These are phyloP conservation scores for Rosa chinensis DNA, from an alignment of 306 rosid species.

Conservation along the genomic window DNA sequence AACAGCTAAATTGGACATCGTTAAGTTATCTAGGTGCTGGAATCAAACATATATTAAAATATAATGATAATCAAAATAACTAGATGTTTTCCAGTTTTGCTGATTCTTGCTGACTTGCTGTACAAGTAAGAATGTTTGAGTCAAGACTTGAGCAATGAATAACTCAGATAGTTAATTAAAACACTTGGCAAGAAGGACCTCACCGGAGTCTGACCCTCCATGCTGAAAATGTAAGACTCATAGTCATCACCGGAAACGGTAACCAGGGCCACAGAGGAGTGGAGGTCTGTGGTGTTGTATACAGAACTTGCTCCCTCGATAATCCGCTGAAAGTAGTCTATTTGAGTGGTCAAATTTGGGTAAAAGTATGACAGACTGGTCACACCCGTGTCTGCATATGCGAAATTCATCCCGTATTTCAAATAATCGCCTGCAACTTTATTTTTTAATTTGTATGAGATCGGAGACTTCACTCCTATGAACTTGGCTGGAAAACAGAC, in stretches of 20 bases:
- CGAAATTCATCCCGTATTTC: constrained; percentile 3
- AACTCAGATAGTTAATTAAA: not conserved
- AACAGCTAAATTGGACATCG: not conserved
- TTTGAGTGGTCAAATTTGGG: not conserved
- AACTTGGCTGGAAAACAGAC: constrained; percentile 1
- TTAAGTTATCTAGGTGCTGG: no score
- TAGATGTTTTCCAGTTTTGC: not conserved
- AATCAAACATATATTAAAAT: no score
- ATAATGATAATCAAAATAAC: not conserved
- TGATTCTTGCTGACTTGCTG: not conserved
- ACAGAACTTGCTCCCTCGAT: not conserved
- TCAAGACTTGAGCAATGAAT: not conserved
- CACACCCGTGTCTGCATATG: not conserved
- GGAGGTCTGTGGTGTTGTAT: constrained; percentile 3
- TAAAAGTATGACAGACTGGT: not conserved
- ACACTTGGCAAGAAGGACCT: not conserved
- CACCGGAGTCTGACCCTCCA: not conserved
- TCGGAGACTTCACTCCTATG: constrained; percentile 5
- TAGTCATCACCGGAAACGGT: not conserved
- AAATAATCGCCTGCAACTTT: not conserved
- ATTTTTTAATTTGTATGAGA: not conserved
- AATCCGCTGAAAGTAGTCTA: not conserved
- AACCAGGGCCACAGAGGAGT: not conserved
- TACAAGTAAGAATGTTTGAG: not conserved
- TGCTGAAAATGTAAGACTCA: not conserved